These are phyloP conservation scores for Macrolepiota albuminosa DNA, from an alignment of 768 basidiomycete species.

Conservation along the genomic window DNA sequence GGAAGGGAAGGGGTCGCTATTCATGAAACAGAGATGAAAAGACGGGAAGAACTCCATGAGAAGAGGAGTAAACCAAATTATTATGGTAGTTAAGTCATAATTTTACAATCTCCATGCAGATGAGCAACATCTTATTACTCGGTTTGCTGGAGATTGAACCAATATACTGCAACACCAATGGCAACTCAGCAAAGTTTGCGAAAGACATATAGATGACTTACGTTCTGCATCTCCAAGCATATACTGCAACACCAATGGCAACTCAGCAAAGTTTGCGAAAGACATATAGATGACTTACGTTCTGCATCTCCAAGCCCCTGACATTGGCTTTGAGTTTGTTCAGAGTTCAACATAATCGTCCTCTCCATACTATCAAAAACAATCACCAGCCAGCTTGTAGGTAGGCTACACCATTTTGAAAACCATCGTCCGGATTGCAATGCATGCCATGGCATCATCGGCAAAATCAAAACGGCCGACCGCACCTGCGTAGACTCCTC, in stretches of 20 bases:
- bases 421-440: conserved; percentile 96
- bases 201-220: conserved; percentile 24
- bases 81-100: conserved; percentile 7
- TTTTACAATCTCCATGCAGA: conserved; percentile 5
- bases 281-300: conserved; percentile 37
- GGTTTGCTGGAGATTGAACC: conserved; percentile 61
- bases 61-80: conserved; percentile 11
- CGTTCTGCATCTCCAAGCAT: no score
- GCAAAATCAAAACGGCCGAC: conserved; percentile 99
- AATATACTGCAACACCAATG: conserved; percentile 47
- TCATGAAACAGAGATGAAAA: conserved; percentile 27
- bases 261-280: conserved; percentile 14
- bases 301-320: conserved; percentile 80
- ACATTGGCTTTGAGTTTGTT: conserved; percentile 92
- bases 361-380: conserved; percentile 96
- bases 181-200: conserved; percentile 14
- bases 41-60: conserved; percentile 20
- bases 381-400: conserved; percentile 96
- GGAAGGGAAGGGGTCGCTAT: conserved; percentile 67
- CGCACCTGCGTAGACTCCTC: conserved; percentile 95
- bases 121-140: conserved; percentile 11
- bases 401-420: conserved; percentile 92
- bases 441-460: conserved; percentile 92
- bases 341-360: conserved; percentile 95
- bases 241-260: conserved; percentile 35